Conservation (phyloP, 768 basidiomycete genomes). For the Phaeotremella skinneri region DNA sequence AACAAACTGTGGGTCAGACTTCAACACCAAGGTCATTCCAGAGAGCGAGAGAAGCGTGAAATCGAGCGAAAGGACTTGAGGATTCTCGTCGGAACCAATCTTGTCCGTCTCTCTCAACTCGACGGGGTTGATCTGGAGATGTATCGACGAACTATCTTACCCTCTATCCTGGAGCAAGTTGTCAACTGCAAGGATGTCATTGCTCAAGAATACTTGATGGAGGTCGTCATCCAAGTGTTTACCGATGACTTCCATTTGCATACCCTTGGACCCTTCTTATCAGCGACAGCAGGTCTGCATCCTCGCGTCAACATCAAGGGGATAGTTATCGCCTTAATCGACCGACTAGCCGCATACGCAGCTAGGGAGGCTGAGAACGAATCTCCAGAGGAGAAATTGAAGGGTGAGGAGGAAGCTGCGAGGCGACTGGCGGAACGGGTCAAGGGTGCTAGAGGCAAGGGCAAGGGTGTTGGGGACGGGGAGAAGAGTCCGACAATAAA, state of each 20-base stretch:
- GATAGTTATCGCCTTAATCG: slow-evolving; percentile 96
- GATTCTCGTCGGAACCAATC: slow-evolving; percentile 95
- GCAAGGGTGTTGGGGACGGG: slow-evolving; percentile 52
- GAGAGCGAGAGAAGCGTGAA: slow-evolving; percentile 95
- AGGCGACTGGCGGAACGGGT: slow-evolving; percentile 83
- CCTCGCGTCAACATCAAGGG: slow-evolving; percentile 98
- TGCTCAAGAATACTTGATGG: slow-evolving; percentile 98
- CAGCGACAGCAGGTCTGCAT: slow-evolving; percentile 91
- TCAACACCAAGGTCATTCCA: slow-evolving; percentile 95
- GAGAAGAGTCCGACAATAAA: slow-evolving; percentile 14
- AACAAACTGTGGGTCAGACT: slow-evolving; percentile 99
- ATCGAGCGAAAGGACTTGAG: slow-evolving; percentile 91
- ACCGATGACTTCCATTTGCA: slow-evolving; percentile 98
- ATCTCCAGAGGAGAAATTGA: slow-evolving; percentile 88
- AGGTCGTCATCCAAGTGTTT: slow-evolving; percentile 99
- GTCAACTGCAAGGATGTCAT: slow-evolving; percentile 98
- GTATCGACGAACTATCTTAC: slow-evolving; percentile 81
- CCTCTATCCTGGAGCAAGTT: slow-evolving; percentile 91
- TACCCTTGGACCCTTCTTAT: slow-evolving; percentile 91
- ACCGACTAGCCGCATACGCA: slow-evolving; percentile 90
- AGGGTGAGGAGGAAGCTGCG: slow-evolving; percentile 89
- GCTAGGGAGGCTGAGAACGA: slow-evolving; percentile 96
- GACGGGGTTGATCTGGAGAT: slow-evolving; percentile 94
- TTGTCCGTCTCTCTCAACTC: slow-evolving; percentile 89
- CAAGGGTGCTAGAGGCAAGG: slow-evolving; percentile 64